These are phyloP conservation scores for Fusarium sp. DNA, from an alignment of 2,329 filamentous ascomycete species.

Conservation along the genomic window DNA sequence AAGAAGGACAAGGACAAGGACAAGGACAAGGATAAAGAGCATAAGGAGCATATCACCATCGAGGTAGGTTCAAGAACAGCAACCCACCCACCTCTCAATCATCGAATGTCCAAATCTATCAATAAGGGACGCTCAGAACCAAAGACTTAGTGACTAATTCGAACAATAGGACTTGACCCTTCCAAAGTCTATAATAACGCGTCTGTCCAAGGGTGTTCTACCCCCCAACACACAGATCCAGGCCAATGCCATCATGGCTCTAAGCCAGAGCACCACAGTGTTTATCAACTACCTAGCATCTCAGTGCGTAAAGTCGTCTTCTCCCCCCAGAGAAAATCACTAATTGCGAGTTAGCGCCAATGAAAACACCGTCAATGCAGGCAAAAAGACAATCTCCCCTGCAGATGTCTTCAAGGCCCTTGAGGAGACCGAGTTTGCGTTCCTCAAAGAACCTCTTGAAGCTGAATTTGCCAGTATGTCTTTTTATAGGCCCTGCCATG, in stretches of 20 bases:
- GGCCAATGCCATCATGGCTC: conserved; percentile 80
- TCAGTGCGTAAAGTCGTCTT: conserved; percentile 63
- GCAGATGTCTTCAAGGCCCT: conserved; percentile 80
- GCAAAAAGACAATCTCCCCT: conserved; percentile 82
- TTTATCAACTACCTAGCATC: conserved; percentile 84
- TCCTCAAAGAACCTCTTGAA: conserved; percentile 74
- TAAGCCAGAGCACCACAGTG: conserved; percentile 84
- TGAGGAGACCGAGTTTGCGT: conserved; percentile 80
- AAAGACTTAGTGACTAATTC: not conserved
- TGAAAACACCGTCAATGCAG: conserved; percentile 71
- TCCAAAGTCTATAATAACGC: conserved; percentile 83
- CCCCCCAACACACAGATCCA: conserved; percentile 86
- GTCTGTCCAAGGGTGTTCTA: conserved; percentile 81
- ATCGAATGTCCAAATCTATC: not conserved
- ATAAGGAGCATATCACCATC: conserved; percentile 56
- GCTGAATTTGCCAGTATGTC: conserved; percentile 78
- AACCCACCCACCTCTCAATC: not conserved
- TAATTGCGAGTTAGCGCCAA: conserved; percentile 68
- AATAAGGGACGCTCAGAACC: not conserved
- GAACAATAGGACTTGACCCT: conserved; percentile 73
- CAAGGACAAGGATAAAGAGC: conserved; percentile 43
- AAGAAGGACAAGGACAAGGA: conserved; percentile 49
- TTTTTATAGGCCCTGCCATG: not conserved
- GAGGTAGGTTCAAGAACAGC: conserved; percentile 56
- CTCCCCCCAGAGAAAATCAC: not conserved